These are phyloP conservation scores for Globisporangium middletonii DNA, from an alignment of 352 stramenopile species.

Conservation along the genomic window DNA sequence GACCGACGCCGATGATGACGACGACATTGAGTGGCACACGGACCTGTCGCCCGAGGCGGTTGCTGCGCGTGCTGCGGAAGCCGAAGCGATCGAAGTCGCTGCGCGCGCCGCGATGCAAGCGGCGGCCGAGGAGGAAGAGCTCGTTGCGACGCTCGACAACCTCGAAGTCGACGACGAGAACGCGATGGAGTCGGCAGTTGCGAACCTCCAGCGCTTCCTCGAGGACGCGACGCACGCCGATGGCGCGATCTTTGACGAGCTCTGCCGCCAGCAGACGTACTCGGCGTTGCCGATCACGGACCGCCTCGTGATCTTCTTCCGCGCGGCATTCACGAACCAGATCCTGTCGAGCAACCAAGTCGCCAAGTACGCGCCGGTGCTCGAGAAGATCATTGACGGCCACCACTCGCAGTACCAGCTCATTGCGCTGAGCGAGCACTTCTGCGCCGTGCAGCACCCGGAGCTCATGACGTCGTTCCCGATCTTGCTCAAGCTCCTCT, in stretches of 20 bases:
- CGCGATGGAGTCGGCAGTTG: conserved; percentile 66
- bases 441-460: conserved; percentile 88
- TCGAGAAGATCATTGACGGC: conserved; percentile 83
- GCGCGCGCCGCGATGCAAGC: conserved; percentile 65
- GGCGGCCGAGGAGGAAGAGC: conserved; percentile 40
- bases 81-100: conserved; percentile 75
- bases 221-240: conserved; percentile 35
- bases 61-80: conserved; percentile 71
- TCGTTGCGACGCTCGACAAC: conserved; percentile 75
- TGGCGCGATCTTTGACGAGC: conserved; percentile 76
- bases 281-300: conserved; percentile 88
- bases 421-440: conserved; percentile 87
- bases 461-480: conserved; percentile 81
- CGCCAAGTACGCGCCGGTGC: conserved; percentile 77
- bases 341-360: conserved; percentile 92
- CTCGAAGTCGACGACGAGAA: conserved; percentile 80
- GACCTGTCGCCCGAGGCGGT: conserved; percentile 80
- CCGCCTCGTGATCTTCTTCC: conserved; percentile 93
- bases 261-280: conserved; percentile 93
- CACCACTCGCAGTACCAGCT: conserved; percentile 91
- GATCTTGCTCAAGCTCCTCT: conserved; percentile 95
- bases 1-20: conserved; percentile 39
- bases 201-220: conserved; percentile 64
- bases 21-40: conserved; percentile 83
- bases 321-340: conserved; percentile 80